Percentiles rank a stretch among this genome's conserved stretches.
Evolutionary conservation across 1,139 yeast species (phyloP).

Genomic region (Arxiozyma slooffiae): DNA sequence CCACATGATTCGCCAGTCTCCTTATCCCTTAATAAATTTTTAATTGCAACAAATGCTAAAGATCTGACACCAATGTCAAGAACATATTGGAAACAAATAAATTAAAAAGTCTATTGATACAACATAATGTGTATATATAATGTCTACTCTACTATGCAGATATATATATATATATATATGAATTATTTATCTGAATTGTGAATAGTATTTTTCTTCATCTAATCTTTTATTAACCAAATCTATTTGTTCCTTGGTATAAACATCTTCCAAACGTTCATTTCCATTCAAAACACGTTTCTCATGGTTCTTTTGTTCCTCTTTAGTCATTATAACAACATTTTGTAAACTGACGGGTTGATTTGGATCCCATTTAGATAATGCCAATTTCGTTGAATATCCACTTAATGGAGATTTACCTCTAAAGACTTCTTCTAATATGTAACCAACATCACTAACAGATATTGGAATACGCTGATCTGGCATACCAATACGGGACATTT

Average conservation of each 20-base stretch:
- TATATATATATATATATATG: not conserved
- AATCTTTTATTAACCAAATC: conserved; percentile 54
- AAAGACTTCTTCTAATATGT: conserved; percentile 83
- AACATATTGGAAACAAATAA: too few species aligned
- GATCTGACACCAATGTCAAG: conserved; percentile 90
- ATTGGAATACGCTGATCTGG: conserved; percentile 65
- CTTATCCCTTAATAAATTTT: conserved; percentile 63
- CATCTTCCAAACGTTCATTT: conserved; percentile 48
- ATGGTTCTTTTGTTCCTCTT: conserved; percentile 73
- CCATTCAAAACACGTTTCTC: conserved; percentile 66
- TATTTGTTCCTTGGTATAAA: conserved; percentile 54
- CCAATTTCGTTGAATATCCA: conserved; percentile 69
- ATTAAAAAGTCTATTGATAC: too few species aligned
- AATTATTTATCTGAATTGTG: conserved; percentile 39
- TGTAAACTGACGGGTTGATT: conserved; percentile 44
- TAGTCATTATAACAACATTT: conserved; percentile 78
- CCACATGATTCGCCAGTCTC: conserved; percentile 75
- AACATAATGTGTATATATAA: too few species aligned
- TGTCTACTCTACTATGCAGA: too few species aligned
- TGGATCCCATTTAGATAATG: conserved; percentile 80
- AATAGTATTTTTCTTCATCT: conserved; percentile 63
- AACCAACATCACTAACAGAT: conserved; percentile 62
- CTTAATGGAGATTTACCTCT: conserved; percentile 86
- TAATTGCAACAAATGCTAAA: conserved; percentile 83
- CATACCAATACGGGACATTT: conserved; percentile 66